Conservation (phyloP, 805 yeast species). For the Candida namnaoensis region DNA sequence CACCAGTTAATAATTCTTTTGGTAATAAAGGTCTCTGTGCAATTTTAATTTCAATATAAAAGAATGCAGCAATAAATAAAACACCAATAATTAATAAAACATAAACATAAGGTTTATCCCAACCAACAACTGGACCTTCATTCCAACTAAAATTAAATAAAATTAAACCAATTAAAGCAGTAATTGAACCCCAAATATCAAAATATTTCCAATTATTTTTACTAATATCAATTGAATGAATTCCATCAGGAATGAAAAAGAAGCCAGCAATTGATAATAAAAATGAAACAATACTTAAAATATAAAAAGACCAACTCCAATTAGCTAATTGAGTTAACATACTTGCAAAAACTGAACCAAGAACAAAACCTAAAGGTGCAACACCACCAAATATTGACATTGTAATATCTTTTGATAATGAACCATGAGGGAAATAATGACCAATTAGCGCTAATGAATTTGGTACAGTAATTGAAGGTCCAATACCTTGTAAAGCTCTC, state of each 20-base stretch:
- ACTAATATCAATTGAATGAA: slow-evolving; percentile 8
- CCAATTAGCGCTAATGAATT: slow-evolving; percentile 47
- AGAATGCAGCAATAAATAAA: slow-evolving; percentile 29
- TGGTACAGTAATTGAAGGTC: slow-evolving; percentile 44
- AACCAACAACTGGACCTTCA: slow-evolving; percentile 60
- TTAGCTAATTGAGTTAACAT: slow-evolving; percentile 33
- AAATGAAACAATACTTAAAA: slow-evolving; percentile 14
- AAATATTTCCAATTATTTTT: slow-evolving; percentile 9
- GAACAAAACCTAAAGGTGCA: slow-evolving; percentile 54
- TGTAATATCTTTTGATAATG: slow-evolving; percentile 37
- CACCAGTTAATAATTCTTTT: slow-evolving; percentile 27
- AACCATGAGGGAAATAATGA: slow-evolving; percentile 34
- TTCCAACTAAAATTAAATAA: slow-evolving; percentile 56
- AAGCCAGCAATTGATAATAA: slow-evolving; percentile 9
- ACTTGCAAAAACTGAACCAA: slow-evolving; percentile 46
- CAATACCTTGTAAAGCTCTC: slow-evolving; percentile 49
- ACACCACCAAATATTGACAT: slow-evolving; percentile 51
- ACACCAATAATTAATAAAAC: slow-evolving; percentile 40
- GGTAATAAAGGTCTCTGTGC: slow-evolving; percentile 44
- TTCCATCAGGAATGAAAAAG: slow-evolving; percentile 19
- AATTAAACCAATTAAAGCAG: slow-evolving; percentile 47
- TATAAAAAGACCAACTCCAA: slow-evolving; percentile 43
- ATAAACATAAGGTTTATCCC: slow-evolving; percentile 44
- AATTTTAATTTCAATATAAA: slow-evolving; percentile 30
- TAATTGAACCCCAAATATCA: slow-evolving; percentile 35